Evolutionary conservation across 1,284 basidiomycete genomes (phyloP).

Genomic region (Ganoderma meredithae): DNA sequence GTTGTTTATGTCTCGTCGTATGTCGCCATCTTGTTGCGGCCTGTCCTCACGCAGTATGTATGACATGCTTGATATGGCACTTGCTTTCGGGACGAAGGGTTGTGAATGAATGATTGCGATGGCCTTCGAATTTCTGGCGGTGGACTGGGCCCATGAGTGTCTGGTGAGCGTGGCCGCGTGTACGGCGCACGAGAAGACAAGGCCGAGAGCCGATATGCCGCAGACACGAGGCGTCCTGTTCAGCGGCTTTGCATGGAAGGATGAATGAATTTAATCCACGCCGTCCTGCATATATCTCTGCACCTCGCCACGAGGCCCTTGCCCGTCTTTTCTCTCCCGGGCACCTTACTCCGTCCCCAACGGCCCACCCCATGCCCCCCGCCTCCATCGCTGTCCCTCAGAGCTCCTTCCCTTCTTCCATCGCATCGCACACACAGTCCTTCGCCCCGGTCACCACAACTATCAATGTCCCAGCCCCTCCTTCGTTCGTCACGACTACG

Average conservation of each 20-base stretch:
- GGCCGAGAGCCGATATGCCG: constrained; percentile 25
- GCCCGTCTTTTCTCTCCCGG: constrained; percentile 7
- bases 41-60: not conserved
- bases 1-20: not conserved
- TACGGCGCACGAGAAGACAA: constrained; percentile 17
- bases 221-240: constrained; percentile 28
- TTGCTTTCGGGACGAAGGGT: not conserved
- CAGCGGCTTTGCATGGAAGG: constrained; percentile 5
- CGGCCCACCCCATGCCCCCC: constrained; percentile 11
- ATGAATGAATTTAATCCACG: constrained; percentile 12
- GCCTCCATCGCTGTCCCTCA: not conserved
- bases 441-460: constrained; percentile 18
- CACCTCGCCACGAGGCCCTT: not conserved
- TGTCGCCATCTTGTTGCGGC: not conserved
- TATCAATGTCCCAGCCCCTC: constrained; percentile 16
- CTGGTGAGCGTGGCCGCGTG: constrained; percentile 20
- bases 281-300: constrained; percentile 5
- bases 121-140: constrained; percentile 3
- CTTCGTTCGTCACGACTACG: constrained; percentile 43
- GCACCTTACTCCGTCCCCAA: constrained; percentile 8
- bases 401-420: constrained; percentile 6
- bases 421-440: constrained; percentile 5
- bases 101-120: not conserved
- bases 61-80: not conserved
- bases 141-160: constrained; percentile 9